Base-by-base conservation (phyloP, 164 flowering plant genomes). In the Berberis thunbergii region DNA sequence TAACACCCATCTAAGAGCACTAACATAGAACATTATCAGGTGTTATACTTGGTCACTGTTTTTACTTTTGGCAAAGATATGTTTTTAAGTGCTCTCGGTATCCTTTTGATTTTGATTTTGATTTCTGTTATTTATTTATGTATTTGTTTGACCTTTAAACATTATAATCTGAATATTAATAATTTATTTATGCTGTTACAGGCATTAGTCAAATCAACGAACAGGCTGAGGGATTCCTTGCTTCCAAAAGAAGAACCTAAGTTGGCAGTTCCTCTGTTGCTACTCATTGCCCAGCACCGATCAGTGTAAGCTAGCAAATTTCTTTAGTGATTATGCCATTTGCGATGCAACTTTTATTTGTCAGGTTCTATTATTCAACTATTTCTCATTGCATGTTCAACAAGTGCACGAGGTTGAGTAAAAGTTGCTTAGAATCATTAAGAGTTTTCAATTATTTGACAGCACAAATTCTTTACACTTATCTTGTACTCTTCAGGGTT, bases 251-350 rank as follows among this genome's bases (percentile, higher is more conserved):
- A 95, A 60, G 99, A 89, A 69, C 94, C 96, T 48, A 85, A 86
- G 75, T 70, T 95, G 78, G 99, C 99, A 10, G 67, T 95, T 61
- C 99, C 99, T 49, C 94, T 95, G 65, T 65, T 95, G 75, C 72
- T 95, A 72, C 91, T 95, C 57, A 76, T 95, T 66, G 97, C 99
- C 10, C 99, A 95, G 63, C 92, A 91, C 70, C 97, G 97, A 62
- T 89, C 99, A 70, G 64, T 88, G 99, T 95, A 83, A 86, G 94
- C 56, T 67, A 40, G 48, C 7, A 53, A 45, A 40, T 53, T 41
- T 57, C 52, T n/a, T 52, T 7, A 13, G 38, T 9, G 41, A 57
- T 10, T n/a, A 42, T 50, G 46, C 8, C 5, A 59, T 41, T 50
- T 41, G 0, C 57, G 12, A 48, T 40, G 54, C 53, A 2, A n/a